A percentile compares a stretch with the other conserved stretches of the same genome.
Evolutionary conservation across 73 alveolate genomes (phyloP).

Genomic region (Tetrahymena elliotti): DNA sequence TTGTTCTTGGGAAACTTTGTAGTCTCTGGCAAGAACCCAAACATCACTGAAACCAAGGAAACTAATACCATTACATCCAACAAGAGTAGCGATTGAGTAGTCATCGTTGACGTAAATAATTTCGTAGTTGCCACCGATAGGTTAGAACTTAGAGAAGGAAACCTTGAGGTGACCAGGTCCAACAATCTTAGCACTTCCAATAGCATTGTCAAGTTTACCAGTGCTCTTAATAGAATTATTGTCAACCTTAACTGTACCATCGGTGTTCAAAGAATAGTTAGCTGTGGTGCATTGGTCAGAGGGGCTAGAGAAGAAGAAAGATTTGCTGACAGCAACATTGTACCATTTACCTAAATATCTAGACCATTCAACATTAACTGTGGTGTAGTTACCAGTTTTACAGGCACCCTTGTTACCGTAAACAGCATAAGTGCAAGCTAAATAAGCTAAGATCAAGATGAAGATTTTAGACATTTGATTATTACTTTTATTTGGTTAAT

Average conservation of each 20-base stretch:
- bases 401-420: neutral
- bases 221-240: neutral
- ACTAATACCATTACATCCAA: neutral
- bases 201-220: neutral
- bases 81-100: neutral
- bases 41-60: neutral
- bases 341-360: neutral
- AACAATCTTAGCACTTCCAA: neutral
- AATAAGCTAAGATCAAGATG: neutral
- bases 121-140: neutral
- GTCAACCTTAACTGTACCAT: neutral
- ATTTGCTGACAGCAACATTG: neutral
- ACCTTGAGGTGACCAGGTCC: neutral
- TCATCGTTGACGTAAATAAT: neutral
- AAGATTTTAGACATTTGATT: neutral
- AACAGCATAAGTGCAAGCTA: neutral
- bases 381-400: neutral
- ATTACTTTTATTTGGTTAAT: neutral
- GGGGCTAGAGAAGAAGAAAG: neutral
- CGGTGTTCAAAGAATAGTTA: neutral
- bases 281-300: neutral
- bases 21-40: neutral
- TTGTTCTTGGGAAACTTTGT: neutral
- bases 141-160: neutral
- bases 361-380: neutral